Evolutionary conservation across 2,329 filamentous ascomycete species (phyloP).

Genomic region (Westerdykella ornata): DNA sequence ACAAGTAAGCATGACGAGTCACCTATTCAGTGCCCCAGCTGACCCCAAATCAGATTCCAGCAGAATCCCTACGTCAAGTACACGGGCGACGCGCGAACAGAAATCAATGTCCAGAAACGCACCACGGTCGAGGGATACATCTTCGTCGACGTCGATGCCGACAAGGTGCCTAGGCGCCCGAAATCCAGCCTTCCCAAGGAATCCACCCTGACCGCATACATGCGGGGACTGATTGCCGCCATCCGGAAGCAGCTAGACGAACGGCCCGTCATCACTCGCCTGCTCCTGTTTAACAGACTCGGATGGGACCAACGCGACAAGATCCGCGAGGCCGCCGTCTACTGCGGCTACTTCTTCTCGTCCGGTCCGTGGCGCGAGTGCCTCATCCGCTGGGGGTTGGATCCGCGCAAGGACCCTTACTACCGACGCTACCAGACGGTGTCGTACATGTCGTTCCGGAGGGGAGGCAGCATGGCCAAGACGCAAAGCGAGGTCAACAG

Average conservation of each 20-base stretch:
- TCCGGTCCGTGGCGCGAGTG: constrained; percentile 88
- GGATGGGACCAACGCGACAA: constrained; percentile 46
- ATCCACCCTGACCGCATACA: constrained; percentile 47
- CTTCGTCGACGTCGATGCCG: constrained; percentile 56
- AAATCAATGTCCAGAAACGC: constrained; percentile 25
- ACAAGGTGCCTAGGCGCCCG: constrained; percentile 54
- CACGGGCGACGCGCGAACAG: constrained; percentile 35
- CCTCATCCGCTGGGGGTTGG: constrained; percentile 76
- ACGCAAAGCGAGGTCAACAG: constrained; percentile 4
- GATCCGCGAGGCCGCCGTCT: constrained; percentile 70
- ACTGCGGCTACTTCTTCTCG: constrained; percentile 86
- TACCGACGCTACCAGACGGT: constrained; percentile 83
- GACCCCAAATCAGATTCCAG: constrained; percentile 54
- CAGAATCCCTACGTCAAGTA: constrained; percentile 75
- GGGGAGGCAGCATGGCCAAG: constrained; percentile 26
- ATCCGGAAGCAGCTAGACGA: constrained; percentile 61
- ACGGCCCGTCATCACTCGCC: constrained; percentile 79
- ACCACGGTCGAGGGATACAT: constrained; percentile 34
- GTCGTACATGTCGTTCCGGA: constrained; percentile 31
- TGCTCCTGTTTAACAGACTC: constrained; percentile 71
- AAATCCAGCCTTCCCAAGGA: constrained; percentile 52
- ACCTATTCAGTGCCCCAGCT: not conserved
- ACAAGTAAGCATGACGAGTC: constrained; percentile 35
- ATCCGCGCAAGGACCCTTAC: constrained; percentile 69
- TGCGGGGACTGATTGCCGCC: constrained; percentile 58